phyloP scores from a whole-genome alignment of 352 stramenopile genomes.

The Phytophthora pistaciae region DNA sequence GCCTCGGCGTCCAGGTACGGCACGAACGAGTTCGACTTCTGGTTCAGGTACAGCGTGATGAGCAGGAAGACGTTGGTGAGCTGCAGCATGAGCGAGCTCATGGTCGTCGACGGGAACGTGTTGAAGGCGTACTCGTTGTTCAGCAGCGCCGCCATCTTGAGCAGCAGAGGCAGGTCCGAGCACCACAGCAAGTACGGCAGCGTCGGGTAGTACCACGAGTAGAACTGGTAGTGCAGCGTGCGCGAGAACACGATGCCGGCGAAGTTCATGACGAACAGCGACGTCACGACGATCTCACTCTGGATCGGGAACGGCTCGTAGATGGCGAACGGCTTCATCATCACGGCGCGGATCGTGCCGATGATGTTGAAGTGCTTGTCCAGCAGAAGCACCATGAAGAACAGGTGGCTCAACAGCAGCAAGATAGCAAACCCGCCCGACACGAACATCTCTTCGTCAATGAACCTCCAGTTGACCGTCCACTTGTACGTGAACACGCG shows the following conservation, averaged over 20 bases:
- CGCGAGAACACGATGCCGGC: constrained; percentile 97
- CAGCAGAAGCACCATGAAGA: constrained; percentile 82
- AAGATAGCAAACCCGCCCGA: constrained; percentile 71
- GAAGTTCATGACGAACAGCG: constrained; percentile 95
- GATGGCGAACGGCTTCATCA: constrained; percentile 76
- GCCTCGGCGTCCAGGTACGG: constrained; percentile 84
- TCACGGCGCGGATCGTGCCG: constrained; percentile 74
- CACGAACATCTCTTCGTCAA: constrained; percentile 82
- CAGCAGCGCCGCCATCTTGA: constrained; percentile 86
- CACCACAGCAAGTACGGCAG: constrained; percentile 96
- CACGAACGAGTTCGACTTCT: constrained; percentile 71
- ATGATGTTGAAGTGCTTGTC: constrained; percentile 88
- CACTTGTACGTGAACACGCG: constrained; percentile 99
- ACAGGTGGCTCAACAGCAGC: constrained; percentile 64
- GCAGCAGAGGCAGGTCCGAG: constrained; percentile 82
- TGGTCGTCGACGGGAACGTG: constrained; percentile 94
- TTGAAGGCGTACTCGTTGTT: constrained; percentile 95
- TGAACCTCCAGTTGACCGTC: constrained; percentile 99
- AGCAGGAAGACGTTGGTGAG: constrained; percentile 91
- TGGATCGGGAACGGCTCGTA: constrained; percentile 86
- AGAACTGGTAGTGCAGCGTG: constrained; percentile 99
- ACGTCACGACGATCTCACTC: constrained; percentile 86
- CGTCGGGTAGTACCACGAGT: constrained; percentile 97
- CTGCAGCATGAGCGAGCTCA: constrained; percentile 94
- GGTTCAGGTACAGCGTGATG: constrained; percentile 75